Conservation (phyloP, 2,329 filamentous ascomycete species). For the Pseudogymnoascus verrucosus region DNA sequence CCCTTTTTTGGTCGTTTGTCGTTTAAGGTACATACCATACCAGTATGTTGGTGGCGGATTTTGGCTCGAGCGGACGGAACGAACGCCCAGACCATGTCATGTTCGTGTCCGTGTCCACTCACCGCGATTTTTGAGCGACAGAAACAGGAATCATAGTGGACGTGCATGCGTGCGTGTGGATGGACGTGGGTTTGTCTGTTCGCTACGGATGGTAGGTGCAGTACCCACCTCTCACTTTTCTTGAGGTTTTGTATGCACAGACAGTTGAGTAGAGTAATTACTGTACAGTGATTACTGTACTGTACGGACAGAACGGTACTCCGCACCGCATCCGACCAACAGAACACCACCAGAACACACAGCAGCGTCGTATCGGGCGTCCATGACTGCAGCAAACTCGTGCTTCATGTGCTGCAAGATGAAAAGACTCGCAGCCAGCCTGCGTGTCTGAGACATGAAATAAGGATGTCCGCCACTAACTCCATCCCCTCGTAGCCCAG, state of each 20-base stretch:
- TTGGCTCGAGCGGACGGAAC: background rate
- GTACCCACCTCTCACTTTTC: background rate
- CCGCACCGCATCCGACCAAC: background rate
- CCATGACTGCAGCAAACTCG: background rate
- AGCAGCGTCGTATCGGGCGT: background rate
- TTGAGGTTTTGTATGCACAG: too few relatives aligned
- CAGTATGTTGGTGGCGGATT: background rate
- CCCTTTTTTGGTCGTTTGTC: background rate
- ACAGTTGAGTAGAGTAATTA: too few relatives aligned
- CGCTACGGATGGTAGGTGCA: background rate
- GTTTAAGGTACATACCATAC: too few relatives aligned
- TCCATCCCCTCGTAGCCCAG: background rate
- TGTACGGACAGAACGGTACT: background rate
- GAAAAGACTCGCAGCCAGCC: background rate
- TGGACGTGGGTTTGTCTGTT: background rate
- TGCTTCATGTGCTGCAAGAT: background rate
- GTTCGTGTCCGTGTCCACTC: background rate
- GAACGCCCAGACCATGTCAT: background rate
- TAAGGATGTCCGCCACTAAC: background rate
- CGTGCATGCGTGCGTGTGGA: background rate
- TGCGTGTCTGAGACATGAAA: background rate
- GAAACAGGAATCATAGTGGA: background rate
- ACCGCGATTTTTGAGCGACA: background rate
- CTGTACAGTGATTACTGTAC: background rate
- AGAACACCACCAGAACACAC: background rate